These are phyloP conservation scores for Clausena lansium DNA, from an alignment of 345 rosid species.

Conservation along the genomic window DNA sequence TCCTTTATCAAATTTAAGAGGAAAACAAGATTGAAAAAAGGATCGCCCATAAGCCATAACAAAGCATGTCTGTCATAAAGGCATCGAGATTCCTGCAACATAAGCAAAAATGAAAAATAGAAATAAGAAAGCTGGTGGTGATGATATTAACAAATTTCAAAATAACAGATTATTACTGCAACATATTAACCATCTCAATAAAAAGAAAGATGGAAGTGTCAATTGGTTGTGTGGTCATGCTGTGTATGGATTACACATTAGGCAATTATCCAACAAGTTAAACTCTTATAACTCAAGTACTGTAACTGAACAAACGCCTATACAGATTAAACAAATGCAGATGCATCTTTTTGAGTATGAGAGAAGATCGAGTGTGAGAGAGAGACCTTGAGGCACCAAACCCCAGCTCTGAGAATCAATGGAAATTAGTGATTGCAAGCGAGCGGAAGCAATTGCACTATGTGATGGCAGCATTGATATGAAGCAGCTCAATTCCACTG, in stretches of 20 bases:
- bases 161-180: not conserved
- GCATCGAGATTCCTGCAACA: conserved; percentile 28
- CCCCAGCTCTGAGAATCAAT: conserved; percentile 31
- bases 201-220: not conserved
- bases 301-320: not conserved
- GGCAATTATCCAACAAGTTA: not conserved
- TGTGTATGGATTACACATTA: not conserved
- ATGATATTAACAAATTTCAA: not conserved
- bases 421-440: conserved; percentile 27
- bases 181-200: not conserved
- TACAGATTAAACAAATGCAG: not conserved
- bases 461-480: conserved; percentile 38
- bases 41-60: not conserved
- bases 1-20: conserved; percentile 6
- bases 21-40: not conserved
- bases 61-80: conserved; percentile 27
- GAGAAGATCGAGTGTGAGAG: not conserved
- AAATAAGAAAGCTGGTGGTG: not conserved
- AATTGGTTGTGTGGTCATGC: not conserved
- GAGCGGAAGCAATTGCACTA: conserved; percentile 33
- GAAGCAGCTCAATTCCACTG: conserved; percentile 37
- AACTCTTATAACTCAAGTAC: not conserved
- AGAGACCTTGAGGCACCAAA: conserved; percentile 37
- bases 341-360: not conserved
- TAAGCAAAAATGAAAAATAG: not conserved